Conservation (phyloP, 78 protist genomes). For the Dictyostelium firmibasis region DNA sequence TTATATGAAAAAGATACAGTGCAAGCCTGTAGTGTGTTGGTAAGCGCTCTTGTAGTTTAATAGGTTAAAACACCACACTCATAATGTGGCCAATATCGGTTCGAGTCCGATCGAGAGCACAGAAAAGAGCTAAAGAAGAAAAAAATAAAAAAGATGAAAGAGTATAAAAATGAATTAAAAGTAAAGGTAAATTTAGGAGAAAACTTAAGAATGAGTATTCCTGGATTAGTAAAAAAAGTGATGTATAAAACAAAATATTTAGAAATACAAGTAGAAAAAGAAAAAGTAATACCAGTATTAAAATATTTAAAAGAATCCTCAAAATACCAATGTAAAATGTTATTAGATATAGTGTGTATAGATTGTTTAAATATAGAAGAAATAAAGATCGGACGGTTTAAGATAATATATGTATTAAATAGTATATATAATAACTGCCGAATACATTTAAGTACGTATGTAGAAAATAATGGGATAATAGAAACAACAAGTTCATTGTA, state of each 20-base stretch:
- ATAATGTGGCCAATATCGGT: background rate
- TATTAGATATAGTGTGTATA: constrained; percentile 10
- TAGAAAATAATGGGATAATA: background rate
- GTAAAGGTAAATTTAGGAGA: background rate
- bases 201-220: background rate
- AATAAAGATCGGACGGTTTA: background rate
- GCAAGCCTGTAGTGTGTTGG: background rate
- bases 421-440: constrained; percentile 11
- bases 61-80: background rate
- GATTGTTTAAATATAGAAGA: constrained; percentile 37
- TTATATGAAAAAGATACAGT: background rate
- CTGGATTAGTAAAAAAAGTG: constrained; percentile 9
- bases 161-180: constrained; percentile 5
- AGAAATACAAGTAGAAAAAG: constrained; percentile 15
- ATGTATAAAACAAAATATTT: background rate
- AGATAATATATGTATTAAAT: constrained; percentile 19
- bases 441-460: constrained; percentile 6
- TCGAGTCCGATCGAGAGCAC: background rate
- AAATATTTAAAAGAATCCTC: background rate
- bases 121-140: background rate
- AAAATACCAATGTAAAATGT: background rate
- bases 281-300: background rate
- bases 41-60: background rate
- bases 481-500: background rate
- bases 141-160: background rate